Percentiles rank a stretch among this genome's conserved stretches.
Conservation (phyloP, 2,329 filamentous ascomycete species). For the Ascochyta rabiei region DNA sequence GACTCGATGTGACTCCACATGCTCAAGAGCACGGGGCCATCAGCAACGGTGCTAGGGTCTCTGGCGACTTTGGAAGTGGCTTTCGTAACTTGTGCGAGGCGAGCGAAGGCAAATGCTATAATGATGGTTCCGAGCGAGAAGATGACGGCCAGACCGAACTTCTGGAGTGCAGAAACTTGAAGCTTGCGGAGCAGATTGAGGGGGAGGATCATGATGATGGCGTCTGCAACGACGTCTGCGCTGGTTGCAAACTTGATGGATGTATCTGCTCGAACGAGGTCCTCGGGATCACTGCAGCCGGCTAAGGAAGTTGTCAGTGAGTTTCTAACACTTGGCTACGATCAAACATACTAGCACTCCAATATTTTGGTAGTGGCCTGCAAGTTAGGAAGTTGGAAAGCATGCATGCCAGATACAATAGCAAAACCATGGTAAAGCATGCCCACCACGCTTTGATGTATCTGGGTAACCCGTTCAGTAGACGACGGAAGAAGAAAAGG, state of each 20-base stretch:
- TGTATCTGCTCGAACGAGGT: neutral
- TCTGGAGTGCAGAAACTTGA: constrained; percentile 33
- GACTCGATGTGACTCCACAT: constrained; percentile 17
- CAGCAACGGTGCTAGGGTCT: neutral
- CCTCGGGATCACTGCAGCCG: neutral
- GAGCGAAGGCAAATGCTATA: constrained; percentile 23
- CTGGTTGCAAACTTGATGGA: constrained; percentile 8
- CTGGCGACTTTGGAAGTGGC: neutral
- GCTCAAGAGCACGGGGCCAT: constrained; percentile 5
- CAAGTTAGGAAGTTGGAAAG: constrained; percentile 14
- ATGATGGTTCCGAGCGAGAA: constrained; percentile 34
- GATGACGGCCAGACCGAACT: constrained; percentile 32
- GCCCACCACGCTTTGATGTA: constrained; percentile 4
- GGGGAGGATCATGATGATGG: constrained; percentile 37
- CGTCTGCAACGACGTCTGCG: constrained; percentile 9
- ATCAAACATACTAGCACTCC: neutral
- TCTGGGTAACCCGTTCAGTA: neutral
- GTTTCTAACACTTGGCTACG: neutral
- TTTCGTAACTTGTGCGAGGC: constrained; percentile 22
- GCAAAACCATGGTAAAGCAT: constrained; percentile 3
- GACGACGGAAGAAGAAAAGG: constrained; percentile 3
- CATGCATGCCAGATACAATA: constrained; percentile 11
- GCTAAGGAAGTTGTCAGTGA: neutral
- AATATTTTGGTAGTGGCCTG: neutral
- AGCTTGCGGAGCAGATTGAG: constrained; percentile 36